phyloP scores from a whole-genome alignment of 2,329 filamentous ascomycete species.

The Pseudogymnoascus sp. region DNA sequence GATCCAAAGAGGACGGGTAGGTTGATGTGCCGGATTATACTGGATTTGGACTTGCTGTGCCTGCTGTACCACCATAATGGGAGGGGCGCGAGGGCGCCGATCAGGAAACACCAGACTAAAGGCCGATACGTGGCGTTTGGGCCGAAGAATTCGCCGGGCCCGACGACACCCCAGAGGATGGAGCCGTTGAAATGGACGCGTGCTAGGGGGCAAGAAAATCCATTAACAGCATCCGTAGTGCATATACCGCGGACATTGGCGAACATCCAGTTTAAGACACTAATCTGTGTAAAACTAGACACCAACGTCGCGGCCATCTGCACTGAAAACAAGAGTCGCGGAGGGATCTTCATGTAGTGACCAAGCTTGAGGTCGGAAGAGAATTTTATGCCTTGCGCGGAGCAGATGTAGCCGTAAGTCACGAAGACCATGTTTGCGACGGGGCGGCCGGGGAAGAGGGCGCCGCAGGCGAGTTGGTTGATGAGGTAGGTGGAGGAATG shows the following conservation, averaged over 20 bases:
- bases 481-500: conserved; percentile 81
- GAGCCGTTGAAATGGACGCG: conserved; percentile 85
- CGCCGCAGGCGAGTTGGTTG: conserved; percentile 76
- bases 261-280: conserved; percentile 87
- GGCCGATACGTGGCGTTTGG: conserved; percentile 63
- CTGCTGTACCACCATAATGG: conserved; percentile 64
- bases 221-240: conserved; percentile 70
- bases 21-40: conserved; percentile 66
- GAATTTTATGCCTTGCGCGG: conserved; percentile 82
- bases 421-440: conserved; percentile 93
- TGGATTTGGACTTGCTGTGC: conserved; percentile 23
- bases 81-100: conserved; percentile 67
- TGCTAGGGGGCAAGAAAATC: conserved; percentile 80
- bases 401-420: conserved; percentile 84
- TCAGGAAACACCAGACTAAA: conserved; percentile 72
- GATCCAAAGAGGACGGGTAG: conserved; percentile 76
- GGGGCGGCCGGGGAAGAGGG: conserved; percentile 72
- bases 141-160: conserved; percentile 75
- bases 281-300: conserved; percentile 72
- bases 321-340: conserved; percentile 67
- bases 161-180: conserved; percentile 83
- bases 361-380: conserved; percentile 79
- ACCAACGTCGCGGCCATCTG: conserved; percentile 69
- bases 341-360: conserved; percentile 82
- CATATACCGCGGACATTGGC: conserved; percentile 67